A percentile compares a stretch with the other conserved stretches of the same genome.
Conservation (phyloP, 805 yeast genomes). For the Blastobotrys parvus region DNA sequence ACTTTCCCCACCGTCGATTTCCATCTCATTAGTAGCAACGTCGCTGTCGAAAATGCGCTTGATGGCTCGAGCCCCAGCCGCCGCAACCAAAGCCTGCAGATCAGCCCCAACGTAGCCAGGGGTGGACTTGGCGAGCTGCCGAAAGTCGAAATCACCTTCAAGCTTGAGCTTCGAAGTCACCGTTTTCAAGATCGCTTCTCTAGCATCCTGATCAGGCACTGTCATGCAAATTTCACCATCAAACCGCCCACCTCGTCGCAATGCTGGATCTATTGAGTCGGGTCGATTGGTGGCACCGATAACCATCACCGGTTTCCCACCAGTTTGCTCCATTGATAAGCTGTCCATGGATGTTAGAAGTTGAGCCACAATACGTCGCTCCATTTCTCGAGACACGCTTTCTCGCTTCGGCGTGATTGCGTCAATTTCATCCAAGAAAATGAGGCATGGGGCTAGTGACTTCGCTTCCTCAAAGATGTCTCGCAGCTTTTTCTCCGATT, state of each 20-base stretch:
- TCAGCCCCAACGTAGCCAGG: conserved; percentile 99
- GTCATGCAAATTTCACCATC: conserved; percentile 90
- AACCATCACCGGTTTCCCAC: conserved; percentile 86
- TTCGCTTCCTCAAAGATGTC: conserved; percentile 93
- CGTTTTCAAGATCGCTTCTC: conserved; percentile 65
- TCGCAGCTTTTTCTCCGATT: conserved; percentile 86
- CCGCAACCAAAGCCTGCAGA: conserved; percentile 83
- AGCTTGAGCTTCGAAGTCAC: conserved; percentile 63
- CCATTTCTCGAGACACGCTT: conserved; percentile 98
- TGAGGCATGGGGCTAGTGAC: conserved; percentile 78
- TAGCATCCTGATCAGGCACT: conserved; percentile 85
- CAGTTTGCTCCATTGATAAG: conserved; percentile 76
- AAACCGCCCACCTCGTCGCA: conserved; percentile 93
- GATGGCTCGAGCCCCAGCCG: conserved; percentile 91
- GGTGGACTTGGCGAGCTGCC: conserved; percentile 75
- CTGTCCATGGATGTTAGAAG: conserved; percentile 92
- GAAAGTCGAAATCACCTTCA: conserved; percentile 62
- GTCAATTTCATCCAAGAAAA: conserved; percentile 94
- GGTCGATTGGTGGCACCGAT: conserved; percentile 97
- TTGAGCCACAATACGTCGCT: conserved; percentile 92
- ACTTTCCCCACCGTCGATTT: conserved; percentile 20
- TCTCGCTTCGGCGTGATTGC: conserved; percentile 98
- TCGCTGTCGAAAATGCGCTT: conserved; percentile 70
- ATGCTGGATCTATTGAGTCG: conserved; percentile 87
- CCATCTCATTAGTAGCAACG: conserved; percentile 23